Base-by-base conservation (phyloP, 768 basidiomycete species). In the Boletus speciosus region DNA sequence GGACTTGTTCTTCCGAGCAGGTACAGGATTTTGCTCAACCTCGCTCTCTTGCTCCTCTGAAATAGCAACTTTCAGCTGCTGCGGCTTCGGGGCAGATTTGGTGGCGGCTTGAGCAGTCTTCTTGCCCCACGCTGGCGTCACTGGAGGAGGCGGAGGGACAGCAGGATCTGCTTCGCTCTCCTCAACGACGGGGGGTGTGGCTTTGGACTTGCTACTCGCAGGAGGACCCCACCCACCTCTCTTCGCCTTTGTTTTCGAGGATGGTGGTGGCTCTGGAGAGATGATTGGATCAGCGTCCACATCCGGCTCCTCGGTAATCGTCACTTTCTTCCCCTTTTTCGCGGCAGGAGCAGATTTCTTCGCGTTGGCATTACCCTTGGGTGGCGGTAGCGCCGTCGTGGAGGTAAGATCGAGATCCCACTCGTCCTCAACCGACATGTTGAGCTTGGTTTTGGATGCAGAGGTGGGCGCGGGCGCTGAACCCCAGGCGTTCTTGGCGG, bases 311-410 rank as follows among this genome's bases (percentile, higher is more conserved):
- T 69, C 67, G 27, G 45, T 50, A 12, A 69, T 60, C 16, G 55
- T 69, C 46, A 67, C 69, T 21, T 52, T 55, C 51, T 63, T 69
- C 15, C 64, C 56, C 51, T 60, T 67, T 48, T 66, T 70, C 35
- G 48, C 21, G 4, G 47, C 39, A 41, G 54, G 4, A 0, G 10
- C 11, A 2, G 40, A 1, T 19, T 65, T 66, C 50, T 66, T 68
- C 25, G 58, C 10, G 8, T 23, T 42, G 36, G n/a, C 27, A 15
- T 12, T 60, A 1, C 45, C 41, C 57, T 39, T 60, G 14, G 58
- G n/a, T 1, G 51, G 47, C 41, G 41, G 49, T 10, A 46, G 54
- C 29, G 44, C 46, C 8, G 29, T 25, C 50, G 11, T 42, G 5
- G 36, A 36, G n/a, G 19, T 9, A 25, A 42, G 16, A 19, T 49